Base-by-base conservation (phyloP, 1,284 basidiomycete species). In the Cystobasidium sp. region DNA sequence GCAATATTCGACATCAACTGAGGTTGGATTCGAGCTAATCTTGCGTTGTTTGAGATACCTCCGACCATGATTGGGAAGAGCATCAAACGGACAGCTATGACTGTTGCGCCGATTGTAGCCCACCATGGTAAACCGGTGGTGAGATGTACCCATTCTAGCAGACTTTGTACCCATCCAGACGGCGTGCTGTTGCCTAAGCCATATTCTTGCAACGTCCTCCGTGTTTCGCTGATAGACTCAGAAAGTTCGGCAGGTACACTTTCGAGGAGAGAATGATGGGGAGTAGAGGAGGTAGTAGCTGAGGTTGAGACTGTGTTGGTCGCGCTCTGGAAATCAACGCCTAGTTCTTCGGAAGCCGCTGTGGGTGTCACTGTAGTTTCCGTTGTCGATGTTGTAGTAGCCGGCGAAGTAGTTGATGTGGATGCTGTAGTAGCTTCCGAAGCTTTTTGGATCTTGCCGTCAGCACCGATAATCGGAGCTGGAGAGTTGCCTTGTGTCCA, bases 1-100 rank as follows among this genome's bases (percentile, higher is more conserved):
- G 85, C 84, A 76, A 88, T 88, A 58, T 89, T 80, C 0, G 82
- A 84, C 61, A 85, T 82, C 77, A 92, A 85, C 79, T 91, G 84
- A 0, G 86, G 86, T 79, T 86, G 86, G 82, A 87, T 88, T 77
- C 84, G 90, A 78, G 83, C 87, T 81, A 97, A 85, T n/a, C 88
- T 86, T 1, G 89, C 87, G 7, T 88, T 86, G 81, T 90, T 89
- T 74, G 88, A 88, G 77, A 90, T 84, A 68, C 87, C 87, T 55
- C 86, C 84, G 74, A 95, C 83, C 41, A 88, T 84, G 78, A 93
- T 84, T 1, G 92, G 93, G 68, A 94, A 83, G 58, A 94, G 85
- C 43, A 58, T 51, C 22, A 74, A 22, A 46, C 64, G 43, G 24
- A 76, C 53, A 9, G 58, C 51, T 14, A 76, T 47, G 46, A 76